A percentile compares a stretch with the other conserved stretches of the same genome.
phyloP scores from a whole-genome alignment of 148 eudicot species.

The Polygonum aviculare region DNA sequence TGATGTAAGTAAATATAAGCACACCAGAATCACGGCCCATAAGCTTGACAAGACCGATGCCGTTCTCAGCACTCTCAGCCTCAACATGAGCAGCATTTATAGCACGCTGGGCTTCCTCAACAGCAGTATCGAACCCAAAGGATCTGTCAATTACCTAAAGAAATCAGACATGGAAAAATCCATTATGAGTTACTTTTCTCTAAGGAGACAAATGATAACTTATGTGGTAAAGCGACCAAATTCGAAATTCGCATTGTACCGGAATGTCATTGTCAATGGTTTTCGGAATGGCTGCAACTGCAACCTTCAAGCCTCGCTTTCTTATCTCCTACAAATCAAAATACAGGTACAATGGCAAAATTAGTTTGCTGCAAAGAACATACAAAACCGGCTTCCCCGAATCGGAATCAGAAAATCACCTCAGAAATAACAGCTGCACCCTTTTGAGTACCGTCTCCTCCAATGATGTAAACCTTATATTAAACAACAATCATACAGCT shows the following conservation, averaged over 20 bases:
- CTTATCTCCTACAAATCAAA: conserved; percentile 46
- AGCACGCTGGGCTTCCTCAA: conserved; percentile 83
- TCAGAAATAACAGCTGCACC: conserved; percentile 77
- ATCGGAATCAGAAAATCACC: conserved; percentile 24
- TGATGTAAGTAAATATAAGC: not conserved
- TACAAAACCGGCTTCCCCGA: too few species aligned
- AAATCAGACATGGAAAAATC: not conserved
- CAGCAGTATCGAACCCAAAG: conserved; percentile 91
- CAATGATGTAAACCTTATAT: conserved; percentile 77
- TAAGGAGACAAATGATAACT: not conserved
- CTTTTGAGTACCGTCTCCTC: conserved; percentile 91
- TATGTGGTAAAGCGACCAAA: not conserved
- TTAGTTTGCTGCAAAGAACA: not conserved
- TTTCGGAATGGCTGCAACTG: conserved; percentile 79
- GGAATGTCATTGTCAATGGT: conserved; percentile 93
- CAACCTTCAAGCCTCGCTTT: conserved; percentile 69
- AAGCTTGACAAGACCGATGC: conserved; percentile 12
- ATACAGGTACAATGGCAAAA: not conserved
- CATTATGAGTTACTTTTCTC: not conserved
- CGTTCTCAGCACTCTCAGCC: conserved; percentile 11
- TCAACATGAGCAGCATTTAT: conserved; percentile 13
- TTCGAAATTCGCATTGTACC: conserved; percentile 27
- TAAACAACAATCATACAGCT: conserved; percentile 1
- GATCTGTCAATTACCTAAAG: conserved; percentile 79
- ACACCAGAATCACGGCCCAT: conserved; percentile 10